phyloP scores from a whole-genome alignment of 2,329 filamentous ascomycete genomes.

The Penicillium sumatraense region DNA sequence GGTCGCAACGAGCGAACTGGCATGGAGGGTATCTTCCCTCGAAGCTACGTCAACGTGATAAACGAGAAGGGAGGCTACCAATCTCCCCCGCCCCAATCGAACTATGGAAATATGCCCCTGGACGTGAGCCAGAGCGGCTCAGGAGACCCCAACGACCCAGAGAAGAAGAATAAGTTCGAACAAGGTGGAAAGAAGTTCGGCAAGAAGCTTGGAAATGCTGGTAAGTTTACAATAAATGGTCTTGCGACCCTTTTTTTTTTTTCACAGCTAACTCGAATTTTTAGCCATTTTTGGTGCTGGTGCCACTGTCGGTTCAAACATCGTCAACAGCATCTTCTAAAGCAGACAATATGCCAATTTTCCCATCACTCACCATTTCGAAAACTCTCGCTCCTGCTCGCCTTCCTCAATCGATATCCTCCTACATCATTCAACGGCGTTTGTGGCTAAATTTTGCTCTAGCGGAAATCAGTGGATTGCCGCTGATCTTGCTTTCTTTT shows the following conservation, averaged over 20 bases:
- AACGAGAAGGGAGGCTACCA: slow-evolving; percentile 61
- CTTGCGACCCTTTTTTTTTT: neutral
- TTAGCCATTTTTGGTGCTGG: slow-evolving; percentile 89
- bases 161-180: slow-evolving; percentile 65
- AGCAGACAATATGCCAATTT: neutral
- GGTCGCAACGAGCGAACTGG: slow-evolving; percentile 83
- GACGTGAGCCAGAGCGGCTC: slow-evolving; percentile 67
- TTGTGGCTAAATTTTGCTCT: slow-evolving; percentile 30
- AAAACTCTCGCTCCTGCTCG: neutral
- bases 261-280: slow-evolving; percentile 27
- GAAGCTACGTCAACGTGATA: slow-evolving; percentile 77
- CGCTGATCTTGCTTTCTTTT: neutral
- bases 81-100: slow-evolving; percentile 45
- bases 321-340: slow-evolving; percentile 90
- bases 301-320: slow-evolving; percentile 85
- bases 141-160: slow-evolving; percentile 48
- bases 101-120: slow-evolving; percentile 70
- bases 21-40: slow-evolving; percentile 91
- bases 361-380: neutral
- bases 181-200: slow-evolving; percentile 92
- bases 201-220: slow-evolving; percentile 83
- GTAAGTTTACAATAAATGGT: slow-evolving; percentile 35
- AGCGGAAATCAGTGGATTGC: neutral
- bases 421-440: slow-evolving; percentile 36
- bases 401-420: slow-evolving; percentile 3